Conservation (phyloP, 78 protist genomes). For the Dictyostelium citrinum region DNA sequence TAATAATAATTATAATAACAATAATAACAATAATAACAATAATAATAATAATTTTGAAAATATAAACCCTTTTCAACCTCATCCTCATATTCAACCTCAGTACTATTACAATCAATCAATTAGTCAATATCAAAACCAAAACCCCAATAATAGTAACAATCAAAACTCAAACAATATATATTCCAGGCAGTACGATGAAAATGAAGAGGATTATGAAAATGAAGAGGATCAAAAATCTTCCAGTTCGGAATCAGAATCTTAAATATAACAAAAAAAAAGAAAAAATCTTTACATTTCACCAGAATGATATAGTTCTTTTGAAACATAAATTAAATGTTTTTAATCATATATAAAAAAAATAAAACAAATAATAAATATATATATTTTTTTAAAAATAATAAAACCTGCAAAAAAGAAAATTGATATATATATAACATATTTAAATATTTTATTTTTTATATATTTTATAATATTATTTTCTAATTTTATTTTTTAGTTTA, state of each 20-base stretch:
- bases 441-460: too few relatives aligned
- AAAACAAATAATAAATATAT: not conserved
- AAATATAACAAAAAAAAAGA: not conserved
- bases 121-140: too few relatives aligned
- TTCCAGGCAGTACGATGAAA: not conserved
- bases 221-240: not conserved
- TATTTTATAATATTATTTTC: too few relatives aligned
- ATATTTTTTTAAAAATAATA: not conserved
- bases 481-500: not conserved
- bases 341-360: not conserved
- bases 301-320: not conserved
- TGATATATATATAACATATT: too few relatives aligned
- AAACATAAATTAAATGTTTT: not conserved
- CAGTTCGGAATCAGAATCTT: not conserved
- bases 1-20: not conserved
- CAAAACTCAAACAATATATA: not conserved
- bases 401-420: too few relatives aligned
- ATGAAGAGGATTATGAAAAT: not conserved
- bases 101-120: too few relatives aligned
- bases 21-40: not conserved
- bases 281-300: not conserved
- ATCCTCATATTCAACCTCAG: too few relatives aligned
- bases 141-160: not conserved
- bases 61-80: too few relatives aligned
- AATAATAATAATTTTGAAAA: not conserved